Evolutionary conservation across 2,329 filamentous ascomycete species (phyloP).

Genomic region (Diplocarpon mali): DNA sequence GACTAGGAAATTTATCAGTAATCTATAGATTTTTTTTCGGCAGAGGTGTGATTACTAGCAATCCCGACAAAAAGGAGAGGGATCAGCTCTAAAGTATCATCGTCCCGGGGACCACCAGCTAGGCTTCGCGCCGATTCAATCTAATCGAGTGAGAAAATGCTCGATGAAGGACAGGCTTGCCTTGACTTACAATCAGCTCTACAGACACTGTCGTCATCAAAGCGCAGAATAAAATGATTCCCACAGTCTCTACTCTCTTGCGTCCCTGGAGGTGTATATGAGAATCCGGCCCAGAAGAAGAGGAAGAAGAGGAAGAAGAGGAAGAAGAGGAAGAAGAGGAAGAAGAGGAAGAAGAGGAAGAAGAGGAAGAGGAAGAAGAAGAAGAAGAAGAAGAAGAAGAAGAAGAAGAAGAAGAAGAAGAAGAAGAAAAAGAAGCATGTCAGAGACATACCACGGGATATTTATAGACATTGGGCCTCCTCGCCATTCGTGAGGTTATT

Average conservation of each 20-base stretch:
- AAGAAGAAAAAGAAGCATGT: conserved; percentile 1
- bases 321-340: too few relatives aligned
- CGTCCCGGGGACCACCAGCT: conserved; percentile 32
- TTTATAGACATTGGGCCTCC: conserved; percentile 47
- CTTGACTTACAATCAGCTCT: conserved; percentile 40
- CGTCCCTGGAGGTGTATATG: conserved; percentile 33
- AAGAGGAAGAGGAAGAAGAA: too few relatives aligned
- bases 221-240: conserved; percentile 54
- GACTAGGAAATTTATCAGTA: conserved; percentile 26
- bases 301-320: too few relatives aligned
- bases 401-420: conserved; percentile 4
- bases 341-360: too few relatives aligned
- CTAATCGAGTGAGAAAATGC: conserved; percentile 13
- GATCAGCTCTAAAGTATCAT: conserved; percentile 38
- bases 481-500: conserved; percentile 47
- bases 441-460: conserved; percentile 42
- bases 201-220: conserved; percentile 57
- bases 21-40: neutral
- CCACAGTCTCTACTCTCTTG: conserved; percentile 51
- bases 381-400: conserved; percentile 6
- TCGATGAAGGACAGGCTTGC: too few relatives aligned
- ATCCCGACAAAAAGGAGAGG: conserved; percentile 43
- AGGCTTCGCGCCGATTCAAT: conserved; percentile 46
- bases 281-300: conserved; percentile 4
- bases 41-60: conserved; percentile 33